phyloP scores from a whole-genome alignment of 176 grass and related monocot genomes.

The sorghum (Sorghum bicolor) region Sorghum_bicolor_NCBIv3 NC_012874.2:66367001-66367500 shows the following conservation, averaged over 20 bases:
- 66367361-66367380: neutral
- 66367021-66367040: constrained; percentile 6
- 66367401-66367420: neutral
- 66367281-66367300: neutral
- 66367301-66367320: neutral
- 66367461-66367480: neutral
- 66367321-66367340: neutral
- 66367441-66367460: neutral
- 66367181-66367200: neutral
- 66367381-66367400: neutral
- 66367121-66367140: neutral
- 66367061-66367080: neutral
- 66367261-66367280: neutral
- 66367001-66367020: neutral
- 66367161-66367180: neutral
- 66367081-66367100: neutral
- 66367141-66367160: neutral
- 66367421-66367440: neutral
- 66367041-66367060: neutral
- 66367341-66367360: neutral
- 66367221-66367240: neutral
- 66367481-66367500: neutral
- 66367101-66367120: neutral
- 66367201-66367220: neutral
- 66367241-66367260: neutral